Evolutionary conservation across 2,329 filamentous ascomycete genomes (phyloP).

Genomic region (Penicillium sp.): DNA sequence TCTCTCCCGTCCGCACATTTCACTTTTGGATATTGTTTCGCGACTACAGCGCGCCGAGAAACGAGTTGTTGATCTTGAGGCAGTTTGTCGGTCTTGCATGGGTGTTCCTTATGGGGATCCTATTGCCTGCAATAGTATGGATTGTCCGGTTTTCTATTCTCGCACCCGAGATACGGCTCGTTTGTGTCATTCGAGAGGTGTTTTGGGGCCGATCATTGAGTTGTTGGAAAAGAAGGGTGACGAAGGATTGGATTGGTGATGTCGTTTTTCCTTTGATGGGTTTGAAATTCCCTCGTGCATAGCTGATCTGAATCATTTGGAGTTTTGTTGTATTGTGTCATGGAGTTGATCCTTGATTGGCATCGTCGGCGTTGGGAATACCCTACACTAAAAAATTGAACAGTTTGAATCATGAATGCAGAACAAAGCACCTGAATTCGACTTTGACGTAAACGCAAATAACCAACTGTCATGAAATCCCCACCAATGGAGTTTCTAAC

Average conservation of each 20-base stretch:
- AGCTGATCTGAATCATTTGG: background rate
- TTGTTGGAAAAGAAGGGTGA: slow-evolving; percentile 40
- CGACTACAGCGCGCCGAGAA: slow-evolving; percentile 67
- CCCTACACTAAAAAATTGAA: background rate
- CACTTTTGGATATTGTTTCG: slow-evolving; percentile 67
- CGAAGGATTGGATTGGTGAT: slow-evolving; percentile 44
- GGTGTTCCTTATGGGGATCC: slow-evolving; percentile 73
- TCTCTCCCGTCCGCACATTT: slow-evolving; percentile 51
- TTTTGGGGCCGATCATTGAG: slow-evolving; percentile 42
- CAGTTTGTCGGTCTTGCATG: slow-evolving; percentile 80
- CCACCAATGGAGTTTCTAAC: too few relatives aligned
- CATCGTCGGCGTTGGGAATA: slow-evolving; percentile 13
- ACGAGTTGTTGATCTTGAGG: slow-evolving; percentile 66
- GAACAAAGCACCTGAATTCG: too few relatives aligned
- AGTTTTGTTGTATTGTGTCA: background rate
- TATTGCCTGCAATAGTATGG: slow-evolving; percentile 85
- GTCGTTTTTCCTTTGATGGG: background rate
- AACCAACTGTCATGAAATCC: too few relatives aligned
- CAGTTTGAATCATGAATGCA: too few relatives aligned
- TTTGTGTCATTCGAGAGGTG: slow-evolving; percentile 41
- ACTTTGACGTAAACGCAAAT: too few relatives aligned
- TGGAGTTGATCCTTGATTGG: background rate
- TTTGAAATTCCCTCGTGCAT: background rate
- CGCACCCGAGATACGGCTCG: slow-evolving; percentile 42
- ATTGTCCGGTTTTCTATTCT: slow-evolving; percentile 88